Base-by-base conservation (phyloP, 169 alveolate species). In the Babesia microti region DNA sequence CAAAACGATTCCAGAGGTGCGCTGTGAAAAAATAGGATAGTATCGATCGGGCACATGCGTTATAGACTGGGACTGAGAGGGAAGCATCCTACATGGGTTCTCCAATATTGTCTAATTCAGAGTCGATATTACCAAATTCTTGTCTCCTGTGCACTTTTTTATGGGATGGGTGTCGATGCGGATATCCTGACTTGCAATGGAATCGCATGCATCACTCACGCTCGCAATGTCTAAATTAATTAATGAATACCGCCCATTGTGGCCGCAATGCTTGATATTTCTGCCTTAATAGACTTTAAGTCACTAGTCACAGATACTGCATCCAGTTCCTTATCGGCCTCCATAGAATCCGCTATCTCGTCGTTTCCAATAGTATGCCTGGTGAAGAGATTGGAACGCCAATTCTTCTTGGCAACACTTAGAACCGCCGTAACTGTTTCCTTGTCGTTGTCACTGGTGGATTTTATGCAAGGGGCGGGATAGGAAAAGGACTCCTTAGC, bases 41-140 rank as follows among this genome's bases (percentile, higher is more conserved):
- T 69, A 93, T 41, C 75, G 54, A 52, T 71, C 61, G 17, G 65
- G 61, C 33, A 79, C 35, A 47, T 82, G 81, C 36, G 50, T 50
- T 24, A 89, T 78, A 36, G 59, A 52, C 53, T 80, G 63, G 34
- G 76, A 91, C 68, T 93, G 94, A 46, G 59, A 72, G 29, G 89
- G 87, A 15, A 93, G 53, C 21, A 93, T 87, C 67, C 97, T 81
- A 40, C 88, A 79, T 19, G 97, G 97, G 59, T 93, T 93, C 30
- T 68, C 69, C 44, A 86, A 29, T 49, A 41, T 44, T 12, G 63
- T 54, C 6, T 29, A 40, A 4, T 28, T 50, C 0, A 58, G 23
- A 32, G 39, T 39, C 35, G 40, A 18, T 42, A n/a, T n/a, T 61
- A 59, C 29, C 42, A 51, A 14, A 41, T 59, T 14, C 47, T 56